Conservation (phyloP, 2,329 filamentous ascomycete species). For the Arthrobotrys megalospora region DNA sequence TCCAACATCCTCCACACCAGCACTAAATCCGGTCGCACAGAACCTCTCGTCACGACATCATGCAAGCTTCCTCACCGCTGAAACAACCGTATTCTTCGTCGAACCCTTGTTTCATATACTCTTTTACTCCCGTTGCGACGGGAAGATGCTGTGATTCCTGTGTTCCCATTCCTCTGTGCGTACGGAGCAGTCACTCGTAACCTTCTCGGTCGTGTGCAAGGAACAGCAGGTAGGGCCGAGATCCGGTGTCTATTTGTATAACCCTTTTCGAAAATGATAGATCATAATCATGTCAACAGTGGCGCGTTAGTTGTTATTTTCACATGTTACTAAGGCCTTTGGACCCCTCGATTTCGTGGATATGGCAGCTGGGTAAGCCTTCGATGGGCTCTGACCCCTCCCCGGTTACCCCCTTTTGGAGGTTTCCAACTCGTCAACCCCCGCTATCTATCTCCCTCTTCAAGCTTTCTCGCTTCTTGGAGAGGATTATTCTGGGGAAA, state of each 20-base stretch:
- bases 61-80: constrained; percentile 23
- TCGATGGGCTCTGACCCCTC: neutral
- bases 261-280: constrained; percentile 1
- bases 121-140: constrained; percentile 24
- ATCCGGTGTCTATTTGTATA: constrained; percentile 26
- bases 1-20: constrained; percentile 1
- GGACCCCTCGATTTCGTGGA: constrained; percentile 21
- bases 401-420: constrained; percentile 1
- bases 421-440: neutral
- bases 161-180: constrained; percentile 15
- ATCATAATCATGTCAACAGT: constrained; percentile 24
- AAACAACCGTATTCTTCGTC: constrained; percentile 1
- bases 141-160: constrained; percentile 10
- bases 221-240: constrained; percentile 18
- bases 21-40: constrained; percentile 14
- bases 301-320: constrained; percentile 4
- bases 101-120: constrained; percentile 23
- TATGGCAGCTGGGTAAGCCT: neutral
- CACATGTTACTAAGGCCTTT: neutral
- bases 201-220: constrained; percentile 23
- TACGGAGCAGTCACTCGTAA: neutral
- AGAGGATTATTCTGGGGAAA: constrained; percentile 24
- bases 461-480: constrained; percentile 33
- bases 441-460: constrained; percentile 18
- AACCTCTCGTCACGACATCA: neutral